Base-by-base conservation (phyloP, 208 protist species). In the Crithidia fasciculata region DNA sequence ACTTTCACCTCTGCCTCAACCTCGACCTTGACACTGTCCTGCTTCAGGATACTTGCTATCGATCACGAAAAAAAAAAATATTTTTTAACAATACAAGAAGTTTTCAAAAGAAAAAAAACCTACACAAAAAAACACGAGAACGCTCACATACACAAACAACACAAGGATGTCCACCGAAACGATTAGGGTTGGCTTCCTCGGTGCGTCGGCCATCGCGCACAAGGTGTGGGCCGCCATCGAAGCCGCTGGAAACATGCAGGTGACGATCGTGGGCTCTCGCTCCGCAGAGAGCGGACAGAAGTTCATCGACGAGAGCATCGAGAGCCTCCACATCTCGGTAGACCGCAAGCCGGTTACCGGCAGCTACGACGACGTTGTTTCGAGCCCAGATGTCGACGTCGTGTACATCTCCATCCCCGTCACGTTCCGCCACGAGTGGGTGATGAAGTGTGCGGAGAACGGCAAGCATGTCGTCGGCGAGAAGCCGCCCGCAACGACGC, bases 391-490 rank as follows among this genome's bases (percentile, higher is more conserved):
- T 8, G 76, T 83, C 4, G 82, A 87, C 40, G 79, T 85, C 8
- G 74, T 90, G 39, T 81, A 81, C 74, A 82, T 90, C 0, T 63
- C 80, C 9, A 75, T 84, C 44, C 85, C 85, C 5, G 79, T 87
- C 69, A 81, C 73, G 10, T 16, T 53, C 2, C 74, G 83, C 18
- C 74, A 91, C 18, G 18, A 68, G 45, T 90, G 82, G 83, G 82
- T 89, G 47, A 54, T 60, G 55, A 72, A 84, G 75, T 93, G 85
- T 70, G 74, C 72, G 5, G 63, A 80, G 56, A 60, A 83, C 65
- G 67, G 73, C 53, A 90, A 93, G 76, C 85, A 93, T 66, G 85
- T 87, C 19, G 76, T 93, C 5, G 78, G 88, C 5, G 83, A 90
- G 50, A 89, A 90, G 62, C 85, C 88, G 0, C 49, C 70, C 3